Percentiles rank a stretch among this genome's conserved stretches.
These are phyloP conservation scores for Hypoxylon intermedium DNA, from an alignment of 495 filamentous ascomycete species.

Conservation along the genomic window DNA sequence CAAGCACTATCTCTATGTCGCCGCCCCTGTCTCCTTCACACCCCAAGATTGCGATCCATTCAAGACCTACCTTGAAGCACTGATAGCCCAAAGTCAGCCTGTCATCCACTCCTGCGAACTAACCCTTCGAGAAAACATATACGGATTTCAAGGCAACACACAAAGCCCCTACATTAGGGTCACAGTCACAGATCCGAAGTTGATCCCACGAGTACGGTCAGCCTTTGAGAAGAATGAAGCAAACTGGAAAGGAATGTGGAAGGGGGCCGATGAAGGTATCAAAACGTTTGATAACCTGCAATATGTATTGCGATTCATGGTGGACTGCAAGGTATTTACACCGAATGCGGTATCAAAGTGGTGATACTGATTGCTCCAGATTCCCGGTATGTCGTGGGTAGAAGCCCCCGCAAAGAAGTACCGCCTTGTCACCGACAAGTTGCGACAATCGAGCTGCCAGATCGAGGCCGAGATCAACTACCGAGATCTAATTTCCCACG, in stretches of 20 bases:
- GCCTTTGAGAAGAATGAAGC: constrained; percentile 74
- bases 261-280: constrained; percentile 68
- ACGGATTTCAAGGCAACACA: constrained; percentile 88
- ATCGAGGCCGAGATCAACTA: constrained; percentile 89
- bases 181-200: constrained; percentile 84
- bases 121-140: constrained; percentile 85
- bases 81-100: constrained; percentile 68
- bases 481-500: constrained; percentile 81
- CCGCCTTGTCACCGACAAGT: constrained; percentile 61
- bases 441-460: constrained; percentile 88
- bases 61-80: constrained; percentile 75
- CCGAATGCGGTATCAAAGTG: not conserved
- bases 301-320: constrained; percentile 96
- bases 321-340: constrained; percentile 76
- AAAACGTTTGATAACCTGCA: constrained; percentile 94
- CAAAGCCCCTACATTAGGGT: constrained; percentile 94
- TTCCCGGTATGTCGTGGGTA: constrained; percentile 97
- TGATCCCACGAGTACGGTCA: constrained; percentile 73
- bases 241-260: constrained; percentile 94
- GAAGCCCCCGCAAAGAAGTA: constrained; percentile 81
- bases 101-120: constrained; percentile 72
- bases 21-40: constrained; percentile 82
- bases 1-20: constrained; percentile 93
- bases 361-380: constrained; percentile 50
- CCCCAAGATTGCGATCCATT: constrained; percentile 77